Base-by-base conservation (phyloP, 176 grass and related monocot genomes). In the Aegilops longissima region DNA sequence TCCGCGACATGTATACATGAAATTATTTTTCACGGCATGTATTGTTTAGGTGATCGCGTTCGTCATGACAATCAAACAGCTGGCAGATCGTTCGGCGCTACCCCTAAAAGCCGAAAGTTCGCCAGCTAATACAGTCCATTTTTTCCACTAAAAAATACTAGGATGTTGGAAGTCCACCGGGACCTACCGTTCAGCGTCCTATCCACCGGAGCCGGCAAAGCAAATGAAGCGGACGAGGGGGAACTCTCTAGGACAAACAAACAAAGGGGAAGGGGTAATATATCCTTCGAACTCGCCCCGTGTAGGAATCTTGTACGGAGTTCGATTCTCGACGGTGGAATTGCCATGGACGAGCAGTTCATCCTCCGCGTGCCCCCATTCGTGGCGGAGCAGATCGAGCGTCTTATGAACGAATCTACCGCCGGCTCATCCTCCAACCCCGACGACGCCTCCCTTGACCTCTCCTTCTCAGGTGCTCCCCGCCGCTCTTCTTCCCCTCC, bases 301-400 rank as follows among this genome's bases (percentile, higher is more conserved):
- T 27, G 66, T 18, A 7, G 82, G 65, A 36, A 68, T 49, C 40
- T 81, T 33, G 35, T 36, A 52, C 54, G 17, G 29, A 38, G 29
- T 17, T 80, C 8, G 76, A 39, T 36, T 39, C 11, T 64, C 14
- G 1, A 21, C 8, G 61, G 77, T 47, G 70, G 38, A 82, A 47
- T 68, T 30, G 40, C 23, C 34, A 98, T 98, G 96, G 93, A 98
- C 78, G 88, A 98, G 81, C 93, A 98, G 94, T 95, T 94, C 82
- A 88, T 98, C 76, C 90, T 98, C 58, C 91, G 96, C 33, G 93
- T 92, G 51, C 86, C 96, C 23, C 96, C 93, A 3, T 91, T 93
- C 40, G 86, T 98, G 56, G 90, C 90, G 20, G 93, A 94, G 80
- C 84, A 72, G 85, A 94, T 98, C 61, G 93, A 98, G 78, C 88